Base-by-base conservation (phyloP, 345 rosid genomes). In the Chamaenerion angustifolium region DNA sequence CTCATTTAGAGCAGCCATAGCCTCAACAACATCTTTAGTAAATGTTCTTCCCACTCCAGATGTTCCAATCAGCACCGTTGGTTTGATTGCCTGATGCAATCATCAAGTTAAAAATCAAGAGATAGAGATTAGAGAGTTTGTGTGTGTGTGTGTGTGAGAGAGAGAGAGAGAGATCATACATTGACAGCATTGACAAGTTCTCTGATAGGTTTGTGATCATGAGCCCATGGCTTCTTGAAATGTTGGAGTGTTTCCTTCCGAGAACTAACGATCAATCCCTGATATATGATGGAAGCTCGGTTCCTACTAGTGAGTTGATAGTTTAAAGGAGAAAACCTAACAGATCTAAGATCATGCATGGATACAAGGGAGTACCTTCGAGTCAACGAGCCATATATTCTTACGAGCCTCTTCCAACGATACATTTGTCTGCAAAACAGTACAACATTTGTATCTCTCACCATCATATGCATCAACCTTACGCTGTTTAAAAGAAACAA, bases 151-250 rank as follows among this genome's bases (percentile, higher is more conserved):
- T n/a, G n/a, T n/a, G n/a, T n/a, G 23, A 43, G 31, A 62, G 17
- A 18, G 23, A 12, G 42, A n/a, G 17, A 49, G 18, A 27, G 43
- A 40, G 57, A 60, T 50, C 45, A 9, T 43, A 90, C 98, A 87
- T 87, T 78, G 64, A 84, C 85, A 63, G 95, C 84, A 56, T 70
- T 79, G 56, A 84, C 65, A 45, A 92, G 84, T 50, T 67, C 76
- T 57, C 70, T 66, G 57, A 87, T 75, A 37, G 96, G 84, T 51
- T 84, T 82, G 58, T 80, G 90, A 45, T 80, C 90, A 62, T 87
- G 98, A 72, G 96, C 96, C 98, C 98, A 92, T 12, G 95, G 96
- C 71, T 80, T 72, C 81, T 92, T 87, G 70, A 92, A 92, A 12
- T 71, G 84, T 73, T 92, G 98, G 57, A 92, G 95, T 8, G 94